Base-by-base conservation (phyloP, 352 stramenopile species). In the Globisporangium emineosum region DNA sequence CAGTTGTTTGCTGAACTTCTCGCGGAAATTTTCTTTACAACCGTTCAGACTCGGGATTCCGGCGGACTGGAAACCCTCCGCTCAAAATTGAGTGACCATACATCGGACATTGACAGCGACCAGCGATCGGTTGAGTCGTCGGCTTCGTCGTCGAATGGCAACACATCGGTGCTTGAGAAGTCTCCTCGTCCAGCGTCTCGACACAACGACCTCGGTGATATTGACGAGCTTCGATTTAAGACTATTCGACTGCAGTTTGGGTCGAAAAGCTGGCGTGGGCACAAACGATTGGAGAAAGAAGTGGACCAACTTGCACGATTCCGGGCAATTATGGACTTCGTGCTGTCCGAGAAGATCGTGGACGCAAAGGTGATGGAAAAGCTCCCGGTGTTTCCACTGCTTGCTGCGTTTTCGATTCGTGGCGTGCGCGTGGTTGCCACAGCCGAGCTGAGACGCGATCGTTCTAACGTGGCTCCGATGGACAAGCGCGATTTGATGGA, bases 1-100 rank as follows among this genome's bases (percentile, higher is more conserved):
- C 77, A 91, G 54, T 43, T 88, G 23, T 93, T 91, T 40, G 73
- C 77, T 0, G 84, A 93, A 37, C 65, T 87, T 29, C 49, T 91
- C 13, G 82, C 81, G 0, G 84, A 90, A 33, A 79, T 93, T 37
- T 86, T 83, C 60, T 87, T 90, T 23, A 70, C 71, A 8, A 78
- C 68, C 0, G 68, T 81, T 2, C 81, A 88, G 30, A 69, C 74
- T 15, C 76, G 72, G 21, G 72, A 86, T 42, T 40, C 67, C n/a
- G 30, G 21, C 17, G 1, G 60, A 42, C 19, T 35, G 30, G 23
- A 12, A 35, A 49, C 13, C 5, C 5, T 47, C 23, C 45, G 25
- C 15, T 23, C 32, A 12, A 64, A 64, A 25, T 13, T 30, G 15
- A 82, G 72, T 52, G 73, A 74, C 42, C 64, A 72, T n/a, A 63